These are phyloP conservation scores for Eragrostis tef DNA, from an alignment of 202 grass and related monocot genomes.

Conservation along the genomic window DNA sequence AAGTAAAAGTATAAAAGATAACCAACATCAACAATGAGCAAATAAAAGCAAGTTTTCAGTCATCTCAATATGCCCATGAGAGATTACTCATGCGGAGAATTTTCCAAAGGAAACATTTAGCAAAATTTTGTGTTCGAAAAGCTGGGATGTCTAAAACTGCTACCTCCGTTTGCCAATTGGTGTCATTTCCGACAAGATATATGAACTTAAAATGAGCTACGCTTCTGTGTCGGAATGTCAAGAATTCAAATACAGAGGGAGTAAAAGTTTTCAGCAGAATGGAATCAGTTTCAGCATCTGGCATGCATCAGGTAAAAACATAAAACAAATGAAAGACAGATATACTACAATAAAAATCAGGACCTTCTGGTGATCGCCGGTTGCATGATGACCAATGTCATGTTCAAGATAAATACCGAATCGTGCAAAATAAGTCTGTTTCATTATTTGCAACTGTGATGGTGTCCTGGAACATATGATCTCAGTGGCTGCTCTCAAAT, in stretches of 20 bases:
- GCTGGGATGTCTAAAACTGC: conserved; percentile 5
- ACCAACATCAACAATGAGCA: conserved; percentile 9
- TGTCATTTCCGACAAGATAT: too few species aligned
- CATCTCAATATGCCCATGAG: conserved; percentile 13
- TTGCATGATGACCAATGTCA: conserved; percentile 62
- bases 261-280: conserved; percentile 36
- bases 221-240: too few species aligned
- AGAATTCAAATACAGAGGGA: too few species aligned
- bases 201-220: too few species aligned
- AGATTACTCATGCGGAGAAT: neutral
- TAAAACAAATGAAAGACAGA: neutral
- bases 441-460: conserved; percentile 89
- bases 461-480: conserved; percentile 98
- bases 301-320: conserved; percentile 29
- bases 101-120: conserved; percentile 1
- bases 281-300: conserved; percentile 3
- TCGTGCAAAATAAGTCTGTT: conserved; percentile 79
- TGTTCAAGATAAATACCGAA: conserved; percentile 81
- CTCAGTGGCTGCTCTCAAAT: conserved; percentile 80
- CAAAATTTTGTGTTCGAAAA: conserved; percentile 11
- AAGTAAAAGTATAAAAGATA: conserved; percentile 15
- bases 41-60: conserved; percentile 5
- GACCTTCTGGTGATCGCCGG: conserved; percentile 94
- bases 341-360: conserved; percentile 24
- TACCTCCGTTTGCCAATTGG: too few species aligned